Base-by-base conservation (phyloP, 257 asterid species). In the Gynochthodes officinalis region DNA sequence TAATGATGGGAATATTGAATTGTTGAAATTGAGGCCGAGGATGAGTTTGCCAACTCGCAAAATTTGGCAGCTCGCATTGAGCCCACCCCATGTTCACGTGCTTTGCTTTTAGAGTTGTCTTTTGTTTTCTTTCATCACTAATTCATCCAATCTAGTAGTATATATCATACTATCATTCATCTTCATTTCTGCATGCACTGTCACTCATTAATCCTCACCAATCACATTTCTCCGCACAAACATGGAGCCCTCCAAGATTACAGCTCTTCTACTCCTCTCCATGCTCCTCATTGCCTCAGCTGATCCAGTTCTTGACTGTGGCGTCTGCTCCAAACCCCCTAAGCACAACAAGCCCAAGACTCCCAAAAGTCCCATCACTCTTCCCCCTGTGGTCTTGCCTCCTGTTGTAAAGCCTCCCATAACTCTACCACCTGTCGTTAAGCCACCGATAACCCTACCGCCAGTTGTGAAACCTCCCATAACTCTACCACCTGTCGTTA, bases 41-140 rank as follows among this genome's bases (percentile, higher is more conserved):
- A n/a, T n/a, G 58, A 16, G 60, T 40, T n/a, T 78, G 88, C 82
- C 93, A 88, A 86, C 96, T 85, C 75, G 87, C 91, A 86, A 79
- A 82, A 62, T 72, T 85, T 86, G 96, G 80, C 90, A 78, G 76
- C 65, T 77, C 73, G 78, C 69, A 39, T 37, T 62, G 53, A 77
- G 67, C 57, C 84, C 75, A 63, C 72, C 71, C 73, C 68, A 58
- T 25, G 63, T 82, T 90, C 97, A 90, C 97, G 85, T 88, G 95
- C 82, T 61, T 43, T 69, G 80, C 79, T 83, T 80, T 82, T 75
- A 74, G 80, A 80, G 80, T 28, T 82, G 71, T 75, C n/a, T 58
- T 83, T 82, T 80, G 80, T 82, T 68, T 58, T 39, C 75, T 54
- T 64, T 68, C 23, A 64, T 69, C 61, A 52, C 39, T 73, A 68